Evolutionary conservation across 208 protist genomes (phyloP).

Genomic region (Acanthamoeba quina): DNA sequence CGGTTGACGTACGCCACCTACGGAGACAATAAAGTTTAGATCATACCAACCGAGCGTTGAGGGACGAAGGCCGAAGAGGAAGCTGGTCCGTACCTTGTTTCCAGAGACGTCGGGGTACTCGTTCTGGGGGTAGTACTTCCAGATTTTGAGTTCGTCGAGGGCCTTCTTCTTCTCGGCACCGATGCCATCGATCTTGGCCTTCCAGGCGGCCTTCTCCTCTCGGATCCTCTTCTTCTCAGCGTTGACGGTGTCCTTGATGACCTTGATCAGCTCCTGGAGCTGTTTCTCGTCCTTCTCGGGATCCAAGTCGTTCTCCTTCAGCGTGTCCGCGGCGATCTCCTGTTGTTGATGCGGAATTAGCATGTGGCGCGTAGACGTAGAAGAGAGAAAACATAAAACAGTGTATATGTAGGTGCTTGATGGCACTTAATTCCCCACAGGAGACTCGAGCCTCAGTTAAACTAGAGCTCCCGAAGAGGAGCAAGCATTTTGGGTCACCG

Average conservation of each 20-base stretch:
- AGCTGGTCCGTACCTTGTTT: constrained; percentile 43
- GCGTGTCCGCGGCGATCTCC: constrained; percentile 55
- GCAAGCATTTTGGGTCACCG: constrained; percentile 22
- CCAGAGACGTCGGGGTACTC: constrained; percentile 29
- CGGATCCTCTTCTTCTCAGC: too few relatives aligned
- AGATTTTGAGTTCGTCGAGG: constrained; percentile 79
- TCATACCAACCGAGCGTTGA: neutral
- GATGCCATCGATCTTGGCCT: constrained; percentile 45
- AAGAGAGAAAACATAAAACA: neutral
- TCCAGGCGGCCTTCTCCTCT: constrained; percentile 41
- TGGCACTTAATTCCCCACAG: constrained; percentile 47
- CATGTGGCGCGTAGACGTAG: too few relatives aligned
- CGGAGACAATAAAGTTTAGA: neutral
- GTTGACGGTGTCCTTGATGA: constrained; percentile 61
- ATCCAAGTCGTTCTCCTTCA: constrained; percentile 70
- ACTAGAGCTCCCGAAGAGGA: constrained; percentile 22
- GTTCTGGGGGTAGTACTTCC: constrained; percentile 82
- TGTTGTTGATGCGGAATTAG: neutral
- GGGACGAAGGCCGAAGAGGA: neutral
- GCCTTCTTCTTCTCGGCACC: constrained; percentile 71
- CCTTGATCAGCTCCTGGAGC: constrained; percentile 51
- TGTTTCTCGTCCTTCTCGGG: neutral
- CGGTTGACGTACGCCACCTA: constrained; percentile 75
- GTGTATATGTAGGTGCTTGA: neutral
- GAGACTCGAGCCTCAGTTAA: constrained; percentile 61